Evolutionary conservation across 2,329 filamentous ascomycete species (phyloP), one percentile per base, ranked within the genome.

Genomic region (Lecanicillium sp.): DNA sequence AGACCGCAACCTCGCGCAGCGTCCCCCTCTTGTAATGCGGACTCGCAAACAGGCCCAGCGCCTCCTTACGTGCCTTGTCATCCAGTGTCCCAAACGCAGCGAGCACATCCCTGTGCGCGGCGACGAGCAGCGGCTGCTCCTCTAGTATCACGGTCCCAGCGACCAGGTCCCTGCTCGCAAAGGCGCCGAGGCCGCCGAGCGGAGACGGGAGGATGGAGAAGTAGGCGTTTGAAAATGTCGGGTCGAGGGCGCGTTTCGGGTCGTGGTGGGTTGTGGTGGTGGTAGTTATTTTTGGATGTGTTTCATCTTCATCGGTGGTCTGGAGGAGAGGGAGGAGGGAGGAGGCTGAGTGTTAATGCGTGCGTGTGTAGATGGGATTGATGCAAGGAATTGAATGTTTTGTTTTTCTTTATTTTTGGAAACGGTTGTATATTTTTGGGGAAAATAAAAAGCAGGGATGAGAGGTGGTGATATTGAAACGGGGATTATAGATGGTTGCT

Each of bases 161-260:
- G 14, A 45, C 44, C 10, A 77, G 57, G 6, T 61, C 52, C 5
- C 48, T 50, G 1, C 48, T 45, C 0, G 72, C 71, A 33, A 75
- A 73, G 0, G 59, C 64, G 0, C 72, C 72, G 32, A 64, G 60
- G 2, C 72, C 71, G 1, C 63, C 62, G 1, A 68, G 52, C 0
- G 43, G 34, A 0, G 70, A 73, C 9, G 48, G 49, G 3, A 53
- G 58, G 5, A 76, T 49, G 10, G 58, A 46, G 29, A 76, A 63
- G 22, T 7, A 25, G 41, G 48, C 49, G 42, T 72, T 72, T 17
- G 52, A 37, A 29, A 59, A 66, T n/a, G 52, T 36, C 7, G 41
- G 36, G 2, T 36, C 30, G 25, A 15, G 18, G 17, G 29, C 18
- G 13, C 31, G 29, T n/a, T 19, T 14, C 7, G n/a, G 17, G 20